Base-by-base conservation (phyloP, 257 asterid species). In the Ilex aquifolium region DNA sequence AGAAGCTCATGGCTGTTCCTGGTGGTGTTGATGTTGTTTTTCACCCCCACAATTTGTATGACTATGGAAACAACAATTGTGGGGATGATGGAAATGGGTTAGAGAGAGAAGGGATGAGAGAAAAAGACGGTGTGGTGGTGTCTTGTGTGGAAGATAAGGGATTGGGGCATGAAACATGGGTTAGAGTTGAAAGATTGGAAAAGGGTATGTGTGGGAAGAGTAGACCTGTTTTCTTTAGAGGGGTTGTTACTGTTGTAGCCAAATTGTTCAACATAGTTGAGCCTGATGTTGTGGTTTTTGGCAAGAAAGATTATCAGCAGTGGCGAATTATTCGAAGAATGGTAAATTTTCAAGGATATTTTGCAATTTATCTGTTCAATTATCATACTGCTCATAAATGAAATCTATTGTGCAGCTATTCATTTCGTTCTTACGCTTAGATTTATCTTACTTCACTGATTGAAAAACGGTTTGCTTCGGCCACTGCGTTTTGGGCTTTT, bases 281-380 rank as follows among this genome's bases (percentile, higher is more conserved):
- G 72, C 99, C 97, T 65, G 96, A 92, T 81, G 82, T 92, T 69
- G 91, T 84, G 63, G 90, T 89, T 13, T 82, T 92, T 77, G 99
- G 97, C 42, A 92, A 92, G 91, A 92, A 92, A 83, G 99, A 92
- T 72, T 92, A 92, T 77, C 99, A 89, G 76, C 99, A 92, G 56
- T 85, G 90, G 94, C 81, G 83, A 83, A 81, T 87, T 58, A 75
- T 89, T 44, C 79, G 77, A 48, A 79, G 94, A 76, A 83, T 92
- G 99, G 99, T 89, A 31, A 76, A 79, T 29, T 16, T 36, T 56
- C 27, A 21, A 21, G 27, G 27, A 21, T 21, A 0, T 21, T 21
- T 21, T 21, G 27, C 27, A 21, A 21, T 21, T 21, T 21, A 21
- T 21, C 27, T 21, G 27, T 21, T 21, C 27, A 21, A 21, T 21